Evolutionary conservation across 805 yeast genomes (phyloP).

Genomic region (Cephaloascus fragrans): DNA sequence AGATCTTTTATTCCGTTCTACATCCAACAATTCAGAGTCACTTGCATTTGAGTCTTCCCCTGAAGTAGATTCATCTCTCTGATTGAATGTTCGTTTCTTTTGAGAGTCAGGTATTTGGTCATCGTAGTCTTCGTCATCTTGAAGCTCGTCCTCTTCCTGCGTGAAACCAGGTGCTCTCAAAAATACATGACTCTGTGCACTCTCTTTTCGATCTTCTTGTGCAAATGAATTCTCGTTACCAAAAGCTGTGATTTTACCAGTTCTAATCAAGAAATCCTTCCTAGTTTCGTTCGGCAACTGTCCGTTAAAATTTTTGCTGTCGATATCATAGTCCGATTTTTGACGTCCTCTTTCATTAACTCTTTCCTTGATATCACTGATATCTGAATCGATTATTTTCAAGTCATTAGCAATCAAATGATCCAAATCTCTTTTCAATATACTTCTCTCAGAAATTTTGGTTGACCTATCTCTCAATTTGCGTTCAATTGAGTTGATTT

Average conservation of each 20-base stretch:
- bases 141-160: conserved; percentile 10
- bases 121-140: conserved; percentile 7
- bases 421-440: conserved; percentile 42
- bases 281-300: conserved; percentile 65
- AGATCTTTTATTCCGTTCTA: conserved; percentile 8
- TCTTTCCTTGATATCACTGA: conserved; percentile 37
- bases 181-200: conserved; percentile 26
- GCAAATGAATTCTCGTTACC: conserved; percentile 58
- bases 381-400: conserved; percentile 44
- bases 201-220: conserved; percentile 16
- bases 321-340: conserved; percentile 7
- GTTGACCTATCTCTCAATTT: conserved; percentile 43
- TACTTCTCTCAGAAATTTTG: conserved; percentile 55
- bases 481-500: conserved; percentile 35
- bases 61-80: neutral
- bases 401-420: conserved; percentile 42
- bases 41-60: conserved; percentile 4
- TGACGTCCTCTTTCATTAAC: conserved; percentile 35
- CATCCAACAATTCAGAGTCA: conserved; percentile 1
- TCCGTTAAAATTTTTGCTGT: conserved; percentile 13
- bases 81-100: neutral
- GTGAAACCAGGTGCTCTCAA: conserved; percentile 42
- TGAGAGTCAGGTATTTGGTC: neutral
- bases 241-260: conserved; percentile 92
- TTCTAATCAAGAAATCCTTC: conserved; percentile 72